Conservation (phyloP, 257 asterid species). For the Salvia rosmarinus region DNA sequence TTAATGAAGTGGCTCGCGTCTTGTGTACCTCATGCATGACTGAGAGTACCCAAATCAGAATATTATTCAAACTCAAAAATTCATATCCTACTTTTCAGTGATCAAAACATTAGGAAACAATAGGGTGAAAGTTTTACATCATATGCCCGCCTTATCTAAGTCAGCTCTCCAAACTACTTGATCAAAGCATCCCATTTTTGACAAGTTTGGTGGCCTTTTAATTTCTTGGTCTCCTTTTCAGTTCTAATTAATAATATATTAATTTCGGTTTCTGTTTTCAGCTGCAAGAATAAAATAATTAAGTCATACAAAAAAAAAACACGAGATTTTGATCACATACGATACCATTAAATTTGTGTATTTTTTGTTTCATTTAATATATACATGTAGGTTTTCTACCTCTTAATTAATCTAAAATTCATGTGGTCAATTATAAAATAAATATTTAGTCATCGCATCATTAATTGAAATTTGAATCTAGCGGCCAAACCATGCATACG, state of each 20-base stretch:
- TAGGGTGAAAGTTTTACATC: constrained; percentile 22
- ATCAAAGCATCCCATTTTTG: constrained; percentile 20
- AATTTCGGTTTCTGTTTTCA: too few relatives aligned
- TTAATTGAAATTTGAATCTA: constrained; percentile 6
- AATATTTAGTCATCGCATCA: background rate
- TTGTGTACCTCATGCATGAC: background rate
- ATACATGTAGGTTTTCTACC: background rate
- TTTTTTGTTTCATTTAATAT: background rate
- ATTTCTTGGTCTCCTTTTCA: background rate
- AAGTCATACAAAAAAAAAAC: background rate
- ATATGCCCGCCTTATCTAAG: background rate
- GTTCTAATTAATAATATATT: background rate
- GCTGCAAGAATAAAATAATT: background rate
- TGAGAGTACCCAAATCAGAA: background rate
- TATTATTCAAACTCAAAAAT: background rate
- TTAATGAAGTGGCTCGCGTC: background rate
- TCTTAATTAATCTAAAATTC: background rate
- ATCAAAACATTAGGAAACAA: background rate
- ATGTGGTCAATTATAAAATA: background rate
- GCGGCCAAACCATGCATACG: constrained; percentile 4
- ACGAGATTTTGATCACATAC: background rate
- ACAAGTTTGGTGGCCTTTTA: background rate
- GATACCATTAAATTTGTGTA: too few relatives aligned
- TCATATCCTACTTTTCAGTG: background rate
- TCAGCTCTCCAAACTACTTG: constrained; percentile 6